Base-by-base conservation (phyloP, 352 stramenopile species). In the Peronospora destructor region DNA sequence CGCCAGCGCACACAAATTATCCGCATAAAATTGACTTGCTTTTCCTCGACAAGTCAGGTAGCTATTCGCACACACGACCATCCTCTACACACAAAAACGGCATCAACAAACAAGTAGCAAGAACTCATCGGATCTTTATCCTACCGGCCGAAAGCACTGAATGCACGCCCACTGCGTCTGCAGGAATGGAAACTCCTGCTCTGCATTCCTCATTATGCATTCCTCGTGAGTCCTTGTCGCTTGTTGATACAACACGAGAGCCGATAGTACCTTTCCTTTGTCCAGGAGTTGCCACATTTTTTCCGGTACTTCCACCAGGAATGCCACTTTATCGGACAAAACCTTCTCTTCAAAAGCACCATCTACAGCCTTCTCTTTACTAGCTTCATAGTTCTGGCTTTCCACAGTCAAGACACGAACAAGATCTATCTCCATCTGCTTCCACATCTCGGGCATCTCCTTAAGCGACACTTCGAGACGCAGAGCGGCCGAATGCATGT, bases 401-500 rank as follows among this genome's bases (percentile, higher is more conserved):
- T 61, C 53, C 6, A 49, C 37, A 13, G 59, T 37, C 3, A 90
- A 44, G 3, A 73, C 68, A 5, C 13, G 33, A 0, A 50, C 44
- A 6, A 89, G 55, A 37, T 42, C 45, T 13, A 57, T 49, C 39
- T 92, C 76, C 49, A 91, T 78, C 25, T 64, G 53, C 23, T 75
- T 75, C 84, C 84, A 94, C 53, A 84, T 73, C n/a, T 75, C 58
- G 0, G 84, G 79, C 84, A 94, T 90, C 49, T 94, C 81, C 49
- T 87, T 81, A 9, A 94, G 64, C 12, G 81, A 85, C 29, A 73
- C 65, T 38, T 91, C 81, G 12, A 94, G 71, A n/a, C 72, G 72
- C 49, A 92, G 56, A 9, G 84, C 81, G 2, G 80, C 78, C 47
- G 91, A 89, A 54, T 96, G 85, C 88, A 97, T 97, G 28, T 71